A percentile compares a stretch with the other conserved stretches of the same genome.
phyloP scores from a whole-genome alignment of 1,284 basidiomycete genomes.

The Cryptococcus jaspeensis region DNA sequence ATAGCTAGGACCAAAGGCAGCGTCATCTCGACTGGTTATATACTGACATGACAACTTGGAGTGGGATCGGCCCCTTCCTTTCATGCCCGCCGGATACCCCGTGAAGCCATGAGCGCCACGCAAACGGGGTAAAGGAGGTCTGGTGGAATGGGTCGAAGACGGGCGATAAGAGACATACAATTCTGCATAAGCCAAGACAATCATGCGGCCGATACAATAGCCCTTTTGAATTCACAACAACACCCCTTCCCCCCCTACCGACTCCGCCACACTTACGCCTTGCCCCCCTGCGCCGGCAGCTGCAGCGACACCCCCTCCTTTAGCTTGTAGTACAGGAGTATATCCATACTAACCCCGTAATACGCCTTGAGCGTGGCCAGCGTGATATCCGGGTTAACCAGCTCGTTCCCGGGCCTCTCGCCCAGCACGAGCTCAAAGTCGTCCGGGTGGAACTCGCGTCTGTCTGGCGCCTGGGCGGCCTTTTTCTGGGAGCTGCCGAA shows the following conservation, averaged over 20 bases:
- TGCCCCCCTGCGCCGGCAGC: neutral
- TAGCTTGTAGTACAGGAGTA: conserved; percentile 76
- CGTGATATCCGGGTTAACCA: conserved; percentile 80
- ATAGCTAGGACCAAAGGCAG: no score
- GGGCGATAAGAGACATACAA: no score
- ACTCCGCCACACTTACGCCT: neutral
- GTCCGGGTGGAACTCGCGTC: conserved; percentile 58
- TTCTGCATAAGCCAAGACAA: no score
- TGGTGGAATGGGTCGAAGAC: no score
- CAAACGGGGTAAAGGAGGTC: no score
- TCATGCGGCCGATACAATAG: neutral
- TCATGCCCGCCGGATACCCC: no score
- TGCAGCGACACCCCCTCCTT: conserved; percentile 44
- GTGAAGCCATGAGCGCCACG: no score
- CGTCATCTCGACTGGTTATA: no score
- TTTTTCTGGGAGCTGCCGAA: neutral
- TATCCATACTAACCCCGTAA: conserved; percentile 78
- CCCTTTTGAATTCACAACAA: neutral
- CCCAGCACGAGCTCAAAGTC: conserved; percentile 77
- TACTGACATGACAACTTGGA: no score
- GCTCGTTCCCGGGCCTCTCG: conserved; percentile 60
- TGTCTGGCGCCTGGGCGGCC: neutral
- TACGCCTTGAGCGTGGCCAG: conserved; percentile 84
- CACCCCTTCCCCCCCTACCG: neutral
- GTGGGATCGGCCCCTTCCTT: no score